Evolutionary conservation across 495 filamentous ascomycete genomes (phyloP), one percentile per base, ranked within the genome.

Genomic region (Viridothelium virens): DNA sequence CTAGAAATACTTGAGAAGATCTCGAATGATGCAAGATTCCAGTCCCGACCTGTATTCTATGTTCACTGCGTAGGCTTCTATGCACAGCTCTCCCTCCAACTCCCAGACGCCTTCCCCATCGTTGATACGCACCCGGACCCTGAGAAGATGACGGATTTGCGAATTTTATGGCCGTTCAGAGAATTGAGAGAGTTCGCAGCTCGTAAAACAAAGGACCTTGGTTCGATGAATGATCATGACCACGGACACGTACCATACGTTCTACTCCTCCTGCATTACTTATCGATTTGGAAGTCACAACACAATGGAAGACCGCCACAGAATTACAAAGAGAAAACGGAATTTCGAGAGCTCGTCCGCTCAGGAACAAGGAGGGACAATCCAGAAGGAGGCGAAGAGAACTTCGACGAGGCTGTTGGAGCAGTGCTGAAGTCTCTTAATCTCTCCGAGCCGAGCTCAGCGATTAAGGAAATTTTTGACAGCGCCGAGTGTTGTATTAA

Each of bases 91-190:
- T 87, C 86, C 2, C 79, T 94, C 66, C 83, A 84, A 70, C 83
- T 96, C 18, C 88, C 90, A 3, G 79, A 83, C 25, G 84, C 83
- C 9, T 97, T 95, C 69, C 91, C 91, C n/a, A 91, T 97, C 70
- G 90, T 97, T 71, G 92, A 99, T 74, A 96, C 93, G 36, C 94
- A 99, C 70, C 94, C 95, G 1, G 92, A 96, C 66, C 87, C 90
- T 36, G 88, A 90, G 50, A 84, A 89, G 50, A 92, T 88, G 4
- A 88, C 87, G 63, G 95, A 99, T 67, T 82, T 99, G 63, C 87
- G 95, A 47, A 81, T 97, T 37, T 77, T 96, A 1, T 87, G 82
- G 36, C 92, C 94, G 41, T 99, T 95, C 94, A 83, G 88, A 16
- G 92, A 95, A 73, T 84, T 99, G 37, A 74, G 81, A 3, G 79